Base-by-base conservation (phyloP, 306 rosid species). In the Quillaja saponaria region DNA sequence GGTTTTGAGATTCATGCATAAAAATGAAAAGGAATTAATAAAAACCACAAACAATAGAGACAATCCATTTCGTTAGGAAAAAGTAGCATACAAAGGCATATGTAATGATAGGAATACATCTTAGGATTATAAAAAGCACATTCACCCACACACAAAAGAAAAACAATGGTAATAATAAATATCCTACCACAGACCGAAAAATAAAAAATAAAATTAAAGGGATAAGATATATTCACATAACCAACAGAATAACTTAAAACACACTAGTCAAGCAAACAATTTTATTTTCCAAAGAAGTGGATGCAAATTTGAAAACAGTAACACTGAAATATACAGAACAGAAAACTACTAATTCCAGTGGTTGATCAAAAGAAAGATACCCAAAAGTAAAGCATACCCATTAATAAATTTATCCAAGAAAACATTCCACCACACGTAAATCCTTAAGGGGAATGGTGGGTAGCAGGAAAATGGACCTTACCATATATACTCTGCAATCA, bases 401-500 rank as follows among this genome's bases (percentile, higher is more conserved):
- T 18, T 58, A 35, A 28, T 0, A 49, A 19, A 62, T 20, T 10
- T 20, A n/a, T 31, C 8, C 0, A 1, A 17, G 8, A 63, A 58
- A 58, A n/a, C 19, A 16, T 40, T 8, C 51, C 3, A 21, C 28
- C 31, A n/a, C 42, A 46, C 34, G 60, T 44, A 34, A 51, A 65
- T 46, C 25, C 49, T 67, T 33, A 51, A 25, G 31, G 2, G 31
- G 44, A 46, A 38, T 6, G 6, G 3, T 14, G 35, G 0, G 14
- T 12, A n/a, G 6, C 13, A 9, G 13, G n/a, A 6, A 45, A 46
- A 46, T n/a, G n/a, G 50, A 13, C 50, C 81, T 16, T 9, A 84
- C 90, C 90, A 84, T 70, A 84, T 78, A 69, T 84, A 84, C 74
- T 84, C 90, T 1, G 90, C 90, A 46, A 84, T 84, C 10, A 84